Conservation (phyloP, 31 red algal genomes). For the Odonthalia washingtoniensis region DNA sequence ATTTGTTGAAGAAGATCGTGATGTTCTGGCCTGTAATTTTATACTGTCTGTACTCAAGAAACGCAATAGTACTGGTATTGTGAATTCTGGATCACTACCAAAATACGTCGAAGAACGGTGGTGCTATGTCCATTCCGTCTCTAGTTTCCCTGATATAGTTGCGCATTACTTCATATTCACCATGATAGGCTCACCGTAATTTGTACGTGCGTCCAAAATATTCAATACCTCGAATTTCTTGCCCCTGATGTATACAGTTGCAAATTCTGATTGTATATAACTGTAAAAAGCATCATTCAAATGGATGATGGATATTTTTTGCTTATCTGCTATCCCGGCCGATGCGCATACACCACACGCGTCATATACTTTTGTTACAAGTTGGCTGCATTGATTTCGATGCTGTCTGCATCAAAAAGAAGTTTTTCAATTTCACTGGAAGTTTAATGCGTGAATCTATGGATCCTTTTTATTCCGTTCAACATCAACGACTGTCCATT, state of each 20-base stretch:
- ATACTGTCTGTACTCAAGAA: conserved; percentile 1
- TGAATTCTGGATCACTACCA: conserved; percentile 21
- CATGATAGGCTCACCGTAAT: conserved; percentile 19
- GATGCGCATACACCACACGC: conserved; percentile 43
- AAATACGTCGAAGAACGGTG: not conserved
- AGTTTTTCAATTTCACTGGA: conserved; percentile 25
- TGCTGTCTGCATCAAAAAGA: conserved; percentile 12
- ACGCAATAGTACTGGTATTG: not conserved
- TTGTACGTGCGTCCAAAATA: conserved; percentile 16
- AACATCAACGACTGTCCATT: too few relatives aligned
- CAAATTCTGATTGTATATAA: conserved; percentile 13
- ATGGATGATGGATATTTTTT: conserved; percentile 15
- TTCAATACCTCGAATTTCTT: conserved; percentile 40
- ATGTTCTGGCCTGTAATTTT: conserved; percentile 4
- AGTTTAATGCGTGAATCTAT: conserved; percentile 20
- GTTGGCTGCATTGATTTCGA: not conserved
- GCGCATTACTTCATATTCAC: not conserved
- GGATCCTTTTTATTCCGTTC: conserved; percentile 24
- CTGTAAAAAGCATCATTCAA: conserved; percentile 14
- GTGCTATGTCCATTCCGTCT: conserved; percentile 32
- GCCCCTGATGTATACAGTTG: not conserved
- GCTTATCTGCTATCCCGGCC: conserved; percentile 1
- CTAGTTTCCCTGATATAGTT: not conserved
- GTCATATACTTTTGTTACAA: too few relatives aligned
- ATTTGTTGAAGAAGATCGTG: conserved; percentile 7